A percentile compares a stretch with the other conserved stretches of the same genome.
Conservation (phyloP, 1,284 basidiomycete species). For the Sanguinoderma infundibulare region DNA sequence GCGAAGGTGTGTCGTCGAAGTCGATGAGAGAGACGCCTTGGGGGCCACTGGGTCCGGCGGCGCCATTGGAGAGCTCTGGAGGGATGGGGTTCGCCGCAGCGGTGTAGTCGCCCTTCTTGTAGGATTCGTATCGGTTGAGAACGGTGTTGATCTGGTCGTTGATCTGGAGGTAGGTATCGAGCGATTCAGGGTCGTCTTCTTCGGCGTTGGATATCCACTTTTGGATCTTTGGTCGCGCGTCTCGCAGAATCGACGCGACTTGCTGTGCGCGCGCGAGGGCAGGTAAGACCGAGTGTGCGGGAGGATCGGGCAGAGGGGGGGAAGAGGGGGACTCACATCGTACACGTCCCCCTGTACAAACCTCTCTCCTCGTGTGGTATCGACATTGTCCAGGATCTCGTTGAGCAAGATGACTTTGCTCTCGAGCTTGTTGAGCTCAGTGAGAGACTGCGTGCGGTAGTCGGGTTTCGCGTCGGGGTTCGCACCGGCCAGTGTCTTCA, state of each 20-base stretch:
- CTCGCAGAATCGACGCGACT: constrained; percentile 84
- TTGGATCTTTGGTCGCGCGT: constrained; percentile 93
- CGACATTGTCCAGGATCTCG: constrained; percentile 96
- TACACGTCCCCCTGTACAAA: constrained; percentile 93
- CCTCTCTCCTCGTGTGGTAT: constrained; percentile 66
- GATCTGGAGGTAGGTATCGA: constrained; percentile 93
- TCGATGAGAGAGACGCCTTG: constrained; percentile 67
- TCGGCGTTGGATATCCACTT: constrained; percentile 98
- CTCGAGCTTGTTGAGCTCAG: constrained; percentile 94
- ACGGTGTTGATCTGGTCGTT: constrained; percentile 98
- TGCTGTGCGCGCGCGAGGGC: constrained; percentile 55
- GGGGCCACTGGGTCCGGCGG: constrained; percentile 22
- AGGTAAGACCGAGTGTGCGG: background rate
- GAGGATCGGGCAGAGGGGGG: background rate
- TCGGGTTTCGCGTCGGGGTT: constrained; percentile 95
- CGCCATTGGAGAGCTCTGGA: constrained; percentile 47
- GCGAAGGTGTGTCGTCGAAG: constrained; percentile 58
- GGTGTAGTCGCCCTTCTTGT: constrained; percentile 86
- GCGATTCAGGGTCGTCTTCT: constrained; percentile 81
- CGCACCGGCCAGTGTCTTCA: constrained; percentile 95
- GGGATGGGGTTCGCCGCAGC: constrained; percentile 70
- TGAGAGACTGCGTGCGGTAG: constrained; percentile 87
- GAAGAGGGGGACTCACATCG: constrained; percentile 59
- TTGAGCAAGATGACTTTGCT: constrained; percentile 93
- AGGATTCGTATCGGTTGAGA: constrained; percentile 88